phyloP scores from a whole-genome alignment of 345 rosid species.

The Pelargonium nanum region DNA sequence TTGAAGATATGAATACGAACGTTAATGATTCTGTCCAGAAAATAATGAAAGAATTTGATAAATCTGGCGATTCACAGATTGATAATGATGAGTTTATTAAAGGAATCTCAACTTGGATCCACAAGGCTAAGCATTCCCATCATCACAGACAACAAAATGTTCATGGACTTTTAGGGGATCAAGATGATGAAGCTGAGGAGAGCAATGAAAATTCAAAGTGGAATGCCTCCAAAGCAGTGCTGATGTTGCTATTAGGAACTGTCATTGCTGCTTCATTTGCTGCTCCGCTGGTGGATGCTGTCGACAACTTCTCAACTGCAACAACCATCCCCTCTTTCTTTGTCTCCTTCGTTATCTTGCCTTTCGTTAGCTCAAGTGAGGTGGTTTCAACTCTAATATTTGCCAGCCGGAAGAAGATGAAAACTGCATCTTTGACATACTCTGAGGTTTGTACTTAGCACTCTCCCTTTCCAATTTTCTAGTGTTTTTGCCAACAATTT shows the following conservation, averaged over 20 bases:
- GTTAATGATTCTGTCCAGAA: slow-evolving; percentile 28
- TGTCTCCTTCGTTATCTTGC: slow-evolving; percentile 33
- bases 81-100: slow-evolving; percentile 19
- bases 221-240: slow-evolving; percentile 22
- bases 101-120: slow-evolving; percentile 34
- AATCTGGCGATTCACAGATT: slow-evolving; percentile 14
- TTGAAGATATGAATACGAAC: slow-evolving; percentile 31
- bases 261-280: slow-evolving; percentile 31
- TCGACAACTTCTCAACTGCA: slow-evolving; percentile 33
- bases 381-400: slow-evolving; percentile 36
- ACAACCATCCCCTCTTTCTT: slow-evolving; percentile 39
- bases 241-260: slow-evolving; percentile 25
- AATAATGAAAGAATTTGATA: slow-evolving; percentile 31
- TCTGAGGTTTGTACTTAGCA: slow-evolving; percentile 27
- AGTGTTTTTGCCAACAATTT: slow-evolving; percentile 29
- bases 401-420: slow-evolving; percentile 26
- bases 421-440: slow-evolving; percentile 30
- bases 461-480: slow-evolving; percentile 16
- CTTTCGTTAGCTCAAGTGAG: slow-evolving; percentile 34
- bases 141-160: neutral
- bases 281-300: slow-evolving; percentile 37
- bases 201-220: slow-evolving; percentile 18
- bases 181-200: slow-evolving; percentile 14
- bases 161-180: slow-evolving; percentile 13
- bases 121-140: slow-evolving; percentile 17